Evolutionary conservation across 306 rosid species (phyloP), one percentile per base, ranked within the genome.

Genomic region (Pyrus bretschneideri): DNA sequence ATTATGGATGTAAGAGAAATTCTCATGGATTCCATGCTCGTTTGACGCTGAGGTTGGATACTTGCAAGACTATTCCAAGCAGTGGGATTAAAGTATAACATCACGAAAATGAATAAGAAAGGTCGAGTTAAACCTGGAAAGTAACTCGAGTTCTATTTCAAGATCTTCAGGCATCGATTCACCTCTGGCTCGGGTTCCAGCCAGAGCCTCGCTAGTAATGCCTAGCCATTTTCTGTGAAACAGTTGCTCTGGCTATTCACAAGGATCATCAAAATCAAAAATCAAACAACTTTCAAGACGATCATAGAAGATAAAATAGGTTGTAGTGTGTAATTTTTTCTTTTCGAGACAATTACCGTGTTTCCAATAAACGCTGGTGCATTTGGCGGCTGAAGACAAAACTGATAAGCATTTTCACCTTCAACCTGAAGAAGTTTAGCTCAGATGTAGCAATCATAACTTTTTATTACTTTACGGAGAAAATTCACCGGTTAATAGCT

Each of bases 171-270:
- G 70, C 70, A 79, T 73, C 19, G 96, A 84, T 69, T 44, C 75
- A 79, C 99, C 97, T 87, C 97, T 89, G 52, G 92, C 97, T 64
- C 99, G 96, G 76, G 99, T 95, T 85, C 90, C 99, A 80, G 99
- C 99, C 85, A 92, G 83, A 74, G 97, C 99, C 72, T 95, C 97
- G 44, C 99, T 92, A 65, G 84, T 88, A 59, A 95, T 87, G 81
- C 73, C 78, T 76, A 90, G 97, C 68, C 84, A 74, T 87, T 91
- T 93, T 92, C 99, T 90, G 84, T 86, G 97, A 89, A 95, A 95
- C 82, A 95, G 92, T 85, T 86, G 96, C 93, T 95, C 99, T 81
- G 99, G 99, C 99, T 95, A 85, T 90, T 87, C 77, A 82, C 85
- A 87, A 82, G 86, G 12, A 80, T 80, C 77, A 85, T 87, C 63